Conservation (phyloP, 768 basidiomycete genomes). For the Candolleomyces eurysporus region DNA sequence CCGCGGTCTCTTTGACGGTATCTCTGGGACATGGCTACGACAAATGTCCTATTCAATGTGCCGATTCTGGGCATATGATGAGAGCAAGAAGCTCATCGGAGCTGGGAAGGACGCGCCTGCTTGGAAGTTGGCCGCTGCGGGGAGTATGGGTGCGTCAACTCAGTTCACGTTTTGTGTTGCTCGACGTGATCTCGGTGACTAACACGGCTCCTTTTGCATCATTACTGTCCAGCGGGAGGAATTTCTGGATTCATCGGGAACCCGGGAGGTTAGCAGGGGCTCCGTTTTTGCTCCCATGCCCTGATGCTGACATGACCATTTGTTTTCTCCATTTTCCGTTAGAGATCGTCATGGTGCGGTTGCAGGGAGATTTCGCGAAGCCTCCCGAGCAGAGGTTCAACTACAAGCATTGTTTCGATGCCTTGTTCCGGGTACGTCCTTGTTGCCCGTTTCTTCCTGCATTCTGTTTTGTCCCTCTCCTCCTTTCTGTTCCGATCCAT, state of each 20-base stretch:
- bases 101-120: slow-evolving; percentile 71
- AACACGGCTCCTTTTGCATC: slow-evolving; percentile 8
- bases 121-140: slow-evolving; percentile 79
- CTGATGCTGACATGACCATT: neutral
- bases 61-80: slow-evolving; percentile 92
- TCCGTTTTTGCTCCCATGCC: neutral
- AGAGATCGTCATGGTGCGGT: slow-evolving; percentile 84
- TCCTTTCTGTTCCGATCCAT: no score
- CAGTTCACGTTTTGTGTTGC: neutral
- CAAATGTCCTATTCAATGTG: slow-evolving; percentile 93
- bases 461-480: no score
- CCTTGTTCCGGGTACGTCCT: slow-evolving; percentile 71
- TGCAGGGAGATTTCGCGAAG: slow-evolving; percentile 91
- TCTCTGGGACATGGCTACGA: slow-evolving; percentile 84
- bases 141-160: slow-evolving; percentile 86
- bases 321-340: neutral
- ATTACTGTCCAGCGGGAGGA: slow-evolving; percentile 59
- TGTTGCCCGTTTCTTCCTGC: no score
- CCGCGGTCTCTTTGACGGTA: slow-evolving; percentile 81
- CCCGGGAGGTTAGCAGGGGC: slow-evolving; percentile 59
- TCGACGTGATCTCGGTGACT: neutral
- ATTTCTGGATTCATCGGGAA: slow-evolving; percentile 90
- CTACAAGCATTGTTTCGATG: slow-evolving; percentile 89
- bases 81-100: slow-evolving; percentile 81
- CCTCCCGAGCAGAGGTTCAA: slow-evolving; percentile 85